phyloP scores from a whole-genome alignment of 164 flowering plant genomes.

The Nymphaea thermarum region DNA sequence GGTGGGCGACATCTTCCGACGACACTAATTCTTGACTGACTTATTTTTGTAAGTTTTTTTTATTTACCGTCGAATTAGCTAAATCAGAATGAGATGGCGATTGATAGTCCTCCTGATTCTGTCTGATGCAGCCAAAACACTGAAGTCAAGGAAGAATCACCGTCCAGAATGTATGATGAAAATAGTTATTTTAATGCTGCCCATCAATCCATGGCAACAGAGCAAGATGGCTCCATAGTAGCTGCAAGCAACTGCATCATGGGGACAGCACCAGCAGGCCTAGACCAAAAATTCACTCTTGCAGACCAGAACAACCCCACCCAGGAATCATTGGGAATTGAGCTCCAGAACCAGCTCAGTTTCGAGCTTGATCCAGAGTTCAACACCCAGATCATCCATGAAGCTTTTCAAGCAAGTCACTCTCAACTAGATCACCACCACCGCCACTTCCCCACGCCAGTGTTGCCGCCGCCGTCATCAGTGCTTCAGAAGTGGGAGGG shows the following conservation, averaged over 20 bases:
- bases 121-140: neutral
- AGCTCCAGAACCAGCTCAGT: slow-evolving; percentile 18
- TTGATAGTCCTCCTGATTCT: neutral
- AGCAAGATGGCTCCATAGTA: slow-evolving; percentile 5
- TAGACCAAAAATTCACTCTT: slow-evolving; percentile 14
- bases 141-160: neutral
- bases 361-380: slow-evolving; percentile 17
- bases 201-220: neutral
- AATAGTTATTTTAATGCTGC: slow-evolving; percentile 2
- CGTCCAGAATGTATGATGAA: slow-evolving; percentile 2
- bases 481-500: neutral
- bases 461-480: slow-evolving; percentile 6
- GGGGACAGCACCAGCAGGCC: slow-evolving; percentile 15
- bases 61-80: neutral
- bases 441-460: slow-evolving; percentile 4
- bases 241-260: neutral
- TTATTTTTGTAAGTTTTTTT: no score
- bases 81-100: neutral
- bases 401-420: slow-evolving; percentile 17
- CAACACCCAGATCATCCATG: slow-evolving; percentile 19
- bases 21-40: neutral
- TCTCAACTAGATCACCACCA: slow-evolving; percentile 12
- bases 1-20: neutral
- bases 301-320: slow-evolving; percentile 18
- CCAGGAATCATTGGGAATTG: slow-evolving; percentile 13